Evolutionary conservation across 805 yeast genomes (phyloP).

Genomic region (Candida ulmi): DNA sequence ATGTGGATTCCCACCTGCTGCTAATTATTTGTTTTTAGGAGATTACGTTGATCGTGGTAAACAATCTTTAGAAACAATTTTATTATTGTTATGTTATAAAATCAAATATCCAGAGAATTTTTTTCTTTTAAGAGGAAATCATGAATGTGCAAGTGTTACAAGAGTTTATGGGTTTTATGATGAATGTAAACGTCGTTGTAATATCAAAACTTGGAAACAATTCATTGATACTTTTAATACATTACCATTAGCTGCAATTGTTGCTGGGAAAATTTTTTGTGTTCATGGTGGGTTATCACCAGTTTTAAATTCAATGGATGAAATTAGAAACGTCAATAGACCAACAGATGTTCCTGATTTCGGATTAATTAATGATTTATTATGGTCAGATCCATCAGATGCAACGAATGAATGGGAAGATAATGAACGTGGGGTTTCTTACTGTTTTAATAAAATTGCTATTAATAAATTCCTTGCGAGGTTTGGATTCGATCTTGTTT

Average conservation of each 20-base stretch:
- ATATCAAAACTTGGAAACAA: conserved; percentile 87
- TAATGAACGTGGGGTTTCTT: conserved; percentile 80
- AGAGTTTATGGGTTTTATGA: conserved; percentile 97
- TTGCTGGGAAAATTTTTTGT: conserved; percentile 91
- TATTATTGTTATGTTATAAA: conserved; percentile 83
- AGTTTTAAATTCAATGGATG: conserved; percentile 55
- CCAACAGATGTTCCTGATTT: conserved; percentile 84
- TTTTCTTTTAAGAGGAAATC: conserved; percentile 89
- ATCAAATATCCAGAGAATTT: conserved; percentile 96
- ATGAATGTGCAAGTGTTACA: conserved; percentile 96
- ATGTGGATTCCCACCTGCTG: conserved; percentile 95
- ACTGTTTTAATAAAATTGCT: conserved; percentile 67
- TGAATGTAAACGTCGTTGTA: conserved; percentile 93
- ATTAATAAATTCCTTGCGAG: conserved; percentile 60
- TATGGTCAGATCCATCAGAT: conserved; percentile 83
- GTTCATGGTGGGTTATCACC: conserved; percentile 85
- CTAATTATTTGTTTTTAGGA: conserved; percentile 89
- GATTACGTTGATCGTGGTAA: conserved; percentile 98
- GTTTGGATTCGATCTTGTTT: conserved; percentile 71
- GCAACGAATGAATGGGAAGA: conserved; percentile 62
- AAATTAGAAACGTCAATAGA: conserved; percentile 64
- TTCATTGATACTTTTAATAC: conserved; percentile 95
- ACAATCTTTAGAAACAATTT: conserved; percentile 88
- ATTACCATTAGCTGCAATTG: conserved; percentile 91
- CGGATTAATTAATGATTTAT: conserved; percentile 69